Percentiles rank a stretch among this genome's conserved stretches.
These are phyloP conservation scores for Saturnispora saitoi DNA, from an alignment of 805 yeast genomes.

Conservation along the genomic window DNA sequence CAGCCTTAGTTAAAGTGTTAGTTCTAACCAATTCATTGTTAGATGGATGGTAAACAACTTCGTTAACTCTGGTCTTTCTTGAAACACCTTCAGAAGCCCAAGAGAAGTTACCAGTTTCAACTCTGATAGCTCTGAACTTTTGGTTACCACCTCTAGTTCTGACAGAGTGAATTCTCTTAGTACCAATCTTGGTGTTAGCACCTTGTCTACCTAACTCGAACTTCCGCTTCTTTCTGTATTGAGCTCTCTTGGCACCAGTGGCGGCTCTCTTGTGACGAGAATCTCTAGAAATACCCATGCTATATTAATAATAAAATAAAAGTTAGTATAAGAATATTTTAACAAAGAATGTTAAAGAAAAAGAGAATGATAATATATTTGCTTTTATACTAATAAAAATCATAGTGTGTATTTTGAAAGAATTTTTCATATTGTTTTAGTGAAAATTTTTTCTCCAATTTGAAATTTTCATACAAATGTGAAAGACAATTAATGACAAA, in stretches of 20 bases:
- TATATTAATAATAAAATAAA: constrained; percentile 5
- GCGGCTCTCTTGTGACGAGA: constrained; percentile 99
- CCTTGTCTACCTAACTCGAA: constrained; percentile 99
- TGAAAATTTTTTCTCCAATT: too few relatives aligned
- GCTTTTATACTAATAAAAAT: too few relatives aligned
- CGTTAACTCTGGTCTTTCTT: constrained; percentile 97
- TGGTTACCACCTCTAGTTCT: constrained; percentile 99
- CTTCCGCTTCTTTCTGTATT: constrained; percentile 99
- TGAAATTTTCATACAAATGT: too few relatives aligned
- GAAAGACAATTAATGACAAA: too few relatives aligned
- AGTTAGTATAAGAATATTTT: constrained; percentile 5
- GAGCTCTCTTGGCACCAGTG: constrained; percentile 99
- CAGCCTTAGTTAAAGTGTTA: constrained; percentile 97
- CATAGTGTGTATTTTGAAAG: too few relatives aligned
- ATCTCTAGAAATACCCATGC: constrained; percentile 99
- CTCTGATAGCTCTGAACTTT: constrained; percentile 99
- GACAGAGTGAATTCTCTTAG: constrained; percentile 97
- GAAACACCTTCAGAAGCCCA: constrained; percentile 99
- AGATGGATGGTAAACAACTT: constrained; percentile 98
- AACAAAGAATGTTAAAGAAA: too few relatives aligned
- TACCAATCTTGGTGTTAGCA: constrained; percentile 98
- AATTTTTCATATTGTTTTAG: too few relatives aligned
- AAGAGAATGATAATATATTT: too few relatives aligned
- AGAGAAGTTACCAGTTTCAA: constrained; percentile 98
- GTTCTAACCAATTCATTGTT: constrained; percentile 99